Percentiles rank a stretch among this genome's conserved stretches.
Conservation (phyloP, 768 basidiomycete genomes). For the Leccinum broughii region DNA sequence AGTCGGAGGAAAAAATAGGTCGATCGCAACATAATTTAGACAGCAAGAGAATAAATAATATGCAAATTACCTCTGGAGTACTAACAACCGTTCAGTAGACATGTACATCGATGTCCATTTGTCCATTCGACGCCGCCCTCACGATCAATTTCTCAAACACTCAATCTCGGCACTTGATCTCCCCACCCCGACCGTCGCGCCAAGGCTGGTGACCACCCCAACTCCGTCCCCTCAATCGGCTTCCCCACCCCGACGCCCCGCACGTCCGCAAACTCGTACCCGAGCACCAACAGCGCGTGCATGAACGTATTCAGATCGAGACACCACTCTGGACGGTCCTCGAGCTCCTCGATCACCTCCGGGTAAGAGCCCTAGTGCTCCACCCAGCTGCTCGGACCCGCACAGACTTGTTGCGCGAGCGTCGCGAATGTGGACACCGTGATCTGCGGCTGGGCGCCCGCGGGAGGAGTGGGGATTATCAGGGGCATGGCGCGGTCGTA, state of each 20-base stretch:
- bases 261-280: conserved; percentile 75
- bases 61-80: background rate
- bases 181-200: conserved; percentile 72
- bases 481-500: conserved; percentile 91
- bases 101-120: background rate
- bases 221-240: conserved; percentile 83
- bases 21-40: background rate
- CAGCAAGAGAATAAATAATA: background rate
- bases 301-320: conserved; percentile 89
- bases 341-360: conserved; percentile 64
- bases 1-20: background rate
- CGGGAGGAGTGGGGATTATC: conserved; percentile 36
- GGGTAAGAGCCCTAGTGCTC: conserved; percentile 45
- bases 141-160: background rate
- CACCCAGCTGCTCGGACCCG: conserved; percentile 61
- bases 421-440: conserved; percentile 57
- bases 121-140: background rate
- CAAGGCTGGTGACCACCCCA: conserved; percentile 82
- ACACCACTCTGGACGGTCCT: conserved; percentile 85
- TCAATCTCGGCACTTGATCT: conserved; percentile 52
- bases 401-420: conserved; percentile 73
- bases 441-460: conserved; percentile 32
- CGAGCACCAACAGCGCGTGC: conserved; percentile 81
- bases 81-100: background rate
- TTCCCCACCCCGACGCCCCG: conserved; percentile 80